Base-by-base conservation (phyloP, 164 flowering plant species). In the Tinospora cordifolia region DNA sequence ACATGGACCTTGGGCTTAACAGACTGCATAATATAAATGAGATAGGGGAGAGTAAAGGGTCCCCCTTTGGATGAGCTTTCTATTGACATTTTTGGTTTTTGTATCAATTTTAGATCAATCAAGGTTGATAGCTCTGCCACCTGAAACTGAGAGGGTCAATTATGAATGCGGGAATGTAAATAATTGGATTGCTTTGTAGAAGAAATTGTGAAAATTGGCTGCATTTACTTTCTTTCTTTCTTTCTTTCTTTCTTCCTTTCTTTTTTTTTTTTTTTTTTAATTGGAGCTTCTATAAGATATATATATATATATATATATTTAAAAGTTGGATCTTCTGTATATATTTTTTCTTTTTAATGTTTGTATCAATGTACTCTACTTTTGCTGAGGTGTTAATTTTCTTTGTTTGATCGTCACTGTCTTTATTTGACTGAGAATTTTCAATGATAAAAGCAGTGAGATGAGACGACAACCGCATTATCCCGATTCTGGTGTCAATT, bases 401-500 rank as follows among this genome's bases (percentile, higher is more conserved):
- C n/a, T 1, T 17, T 14, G n/a, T 14, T 54, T 54, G 21, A 24
- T 0, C 0, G 1, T 47, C 54, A 47, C 60, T 54, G n/a, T 34
- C 6, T 10, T 40, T 65, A 7, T 65, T 17, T 15, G 44, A 60
- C 27, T 70, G 65, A 65, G 3, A 21, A 24, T 62, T 72, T 68
- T 9, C 40, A 21, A 49, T 60, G 47, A 65, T 72, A 49, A 67
- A 30, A 69, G 75, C 72, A 59, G 59, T 14, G 63, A 69, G 54
- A 81, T 81, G 83, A 78, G 81, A 59, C 77, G 77, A 40, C 76
- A 74, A 38, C 74, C 71, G 24, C 83, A 76, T 21, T 81, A 78
- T 81, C 71, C 76, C 22, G 81, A 75, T 69, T 70, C 82, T 17
- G 70, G 71, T 40, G 71, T 62, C 24, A 67, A 72, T 72, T 59